Conservation (phyloP, 768 basidiomycete species). For the Imleria badia region DNA sequence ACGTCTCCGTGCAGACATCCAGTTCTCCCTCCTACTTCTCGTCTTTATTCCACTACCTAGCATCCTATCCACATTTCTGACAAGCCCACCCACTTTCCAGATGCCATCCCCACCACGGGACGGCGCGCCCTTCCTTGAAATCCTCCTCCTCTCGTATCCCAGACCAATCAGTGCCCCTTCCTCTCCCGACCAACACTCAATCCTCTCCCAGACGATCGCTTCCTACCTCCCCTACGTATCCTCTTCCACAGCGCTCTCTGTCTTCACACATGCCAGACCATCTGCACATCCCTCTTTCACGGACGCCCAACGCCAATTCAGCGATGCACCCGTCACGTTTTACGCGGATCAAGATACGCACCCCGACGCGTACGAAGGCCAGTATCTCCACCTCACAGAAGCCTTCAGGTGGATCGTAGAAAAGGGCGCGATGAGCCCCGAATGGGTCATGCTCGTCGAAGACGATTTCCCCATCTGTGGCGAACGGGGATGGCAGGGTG, state of each 20-base stretch:
- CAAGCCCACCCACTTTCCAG: not conserved
- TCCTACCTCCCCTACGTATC: constrained; percentile 38
- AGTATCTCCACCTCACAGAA: constrained; percentile 43
- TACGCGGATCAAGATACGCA: constrained; percentile 33
- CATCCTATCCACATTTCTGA: constrained; percentile 1
- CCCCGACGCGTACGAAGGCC: constrained; percentile 25
- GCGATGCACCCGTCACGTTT: constrained; percentile 23
- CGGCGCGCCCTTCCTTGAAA: constrained; percentile 35
- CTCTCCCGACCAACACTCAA: constrained; percentile 13
- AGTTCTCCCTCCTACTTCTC: constrained; percentile 21
- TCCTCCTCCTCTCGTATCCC: constrained; percentile 42
- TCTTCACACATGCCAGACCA: constrained; percentile 37
- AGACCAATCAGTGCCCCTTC: constrained; percentile 33
- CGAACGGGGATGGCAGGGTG: constrained; percentile 34
- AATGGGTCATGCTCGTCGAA: constrained; percentile 45
- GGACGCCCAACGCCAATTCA: constrained; percentile 25
- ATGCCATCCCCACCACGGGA: constrained; percentile 19
- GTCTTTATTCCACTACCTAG: constrained; percentile 6
- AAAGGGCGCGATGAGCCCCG: constrained; percentile 22
- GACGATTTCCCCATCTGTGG: constrained; percentile 46
- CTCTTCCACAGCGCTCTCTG: constrained; percentile 31
- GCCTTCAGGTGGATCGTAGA: constrained; percentile 38
- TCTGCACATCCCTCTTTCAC: constrained; percentile 33
- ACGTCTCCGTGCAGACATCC: constrained; percentile 15
- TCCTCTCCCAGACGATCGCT: constrained; percentile 37